These are phyloP conservation scores for Verticillium longisporum DNA, from an alignment of 2,329 filamentous ascomycete species.

Conservation along the genomic window DNA sequence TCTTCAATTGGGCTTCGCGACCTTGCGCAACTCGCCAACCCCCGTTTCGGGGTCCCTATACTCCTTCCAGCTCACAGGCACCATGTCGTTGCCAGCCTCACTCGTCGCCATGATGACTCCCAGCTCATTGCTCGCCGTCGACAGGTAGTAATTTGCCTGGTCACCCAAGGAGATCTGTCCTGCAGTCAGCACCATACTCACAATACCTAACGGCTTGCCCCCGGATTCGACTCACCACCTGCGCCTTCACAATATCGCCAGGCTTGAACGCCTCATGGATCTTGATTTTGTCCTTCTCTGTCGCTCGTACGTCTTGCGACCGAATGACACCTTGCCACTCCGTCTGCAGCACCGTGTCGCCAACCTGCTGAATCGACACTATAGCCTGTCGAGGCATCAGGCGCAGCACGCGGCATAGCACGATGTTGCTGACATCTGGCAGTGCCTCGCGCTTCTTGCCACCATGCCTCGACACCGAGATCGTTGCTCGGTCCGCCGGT, in stretches of 20 bases:
- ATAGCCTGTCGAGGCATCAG: constrained; percentile 80
- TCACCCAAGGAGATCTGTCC: constrained; percentile 78
- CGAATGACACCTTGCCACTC: constrained; percentile 83
- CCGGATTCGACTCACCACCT: constrained; percentile 55
- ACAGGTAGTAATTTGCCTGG: constrained; percentile 92
- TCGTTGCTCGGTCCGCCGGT: constrained; percentile 37
- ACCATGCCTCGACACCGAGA: constrained; percentile 47
- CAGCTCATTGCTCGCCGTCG: constrained; percentile 82
- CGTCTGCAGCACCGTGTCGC: constrained; percentile 63
- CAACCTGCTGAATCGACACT: constrained; percentile 79
- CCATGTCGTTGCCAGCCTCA: constrained; percentile 84
- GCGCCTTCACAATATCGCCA: constrained; percentile 82
- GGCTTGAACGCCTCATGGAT: constrained; percentile 88
- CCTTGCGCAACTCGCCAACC: constrained; percentile 73
- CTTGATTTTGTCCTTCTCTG: constrained; percentile 91
- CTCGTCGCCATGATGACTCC: constrained; percentile 92
- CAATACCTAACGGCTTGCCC: neutral
- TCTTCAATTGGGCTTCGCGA: constrained; percentile 79
- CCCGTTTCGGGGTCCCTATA: constrained; percentile 81
- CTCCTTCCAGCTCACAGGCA: constrained; percentile 91
- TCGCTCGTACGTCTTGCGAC: constrained; percentile 85
- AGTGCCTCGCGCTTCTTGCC: constrained; percentile 61
- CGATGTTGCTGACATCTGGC: constrained; percentile 71
- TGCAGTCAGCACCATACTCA: constrained; percentile 6
- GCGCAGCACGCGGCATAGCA: constrained; percentile 80